Conservation (phyloP, 2,329 filamentous ascomycete genomes). For the Kalmusia sp. region DNA sequence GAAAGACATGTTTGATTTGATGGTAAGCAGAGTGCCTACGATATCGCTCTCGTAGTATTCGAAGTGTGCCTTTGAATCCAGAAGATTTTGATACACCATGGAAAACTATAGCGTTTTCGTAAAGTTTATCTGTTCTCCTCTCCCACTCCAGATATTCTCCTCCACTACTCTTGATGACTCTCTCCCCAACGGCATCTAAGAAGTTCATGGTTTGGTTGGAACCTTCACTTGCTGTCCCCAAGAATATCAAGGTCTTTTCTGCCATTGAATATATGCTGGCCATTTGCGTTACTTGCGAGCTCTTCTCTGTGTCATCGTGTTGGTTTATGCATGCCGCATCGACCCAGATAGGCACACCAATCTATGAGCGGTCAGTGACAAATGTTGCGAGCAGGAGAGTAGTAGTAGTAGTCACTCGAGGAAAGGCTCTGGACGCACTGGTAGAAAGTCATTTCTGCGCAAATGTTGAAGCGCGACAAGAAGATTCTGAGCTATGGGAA, state of each 20-base stretch:
- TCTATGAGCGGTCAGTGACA: neutral
- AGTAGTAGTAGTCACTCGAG: too few relatives aligned
- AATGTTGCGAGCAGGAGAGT: too few relatives aligned
- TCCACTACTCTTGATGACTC: neutral
- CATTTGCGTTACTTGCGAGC: slow-evolving; percentile 14
- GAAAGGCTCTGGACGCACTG: neutral
- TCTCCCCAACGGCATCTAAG: neutral
- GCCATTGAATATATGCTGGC: slow-evolving; percentile 6
- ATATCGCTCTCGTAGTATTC: neutral
- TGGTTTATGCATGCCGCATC: slow-evolving; percentile 19
- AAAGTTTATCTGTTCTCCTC: too few relatives aligned
- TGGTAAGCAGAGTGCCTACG: neutral
- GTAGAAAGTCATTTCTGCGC: neutral
- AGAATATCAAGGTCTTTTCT: slow-evolving; percentile 2
- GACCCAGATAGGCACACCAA: slow-evolving; percentile 11
- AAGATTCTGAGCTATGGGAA: slow-evolving; percentile 1
- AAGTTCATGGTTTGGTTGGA: neutral
- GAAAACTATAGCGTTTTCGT: too few relatives aligned
- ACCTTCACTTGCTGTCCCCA: neutral
- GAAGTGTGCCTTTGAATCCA: neutral
- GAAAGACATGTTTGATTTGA: neutral
- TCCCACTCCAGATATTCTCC: too few relatives aligned
- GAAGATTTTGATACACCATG: too few relatives aligned
- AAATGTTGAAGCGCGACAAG: neutral
- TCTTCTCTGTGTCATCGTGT: slow-evolving; percentile 10